A percentile compares a stretch with the other conserved stretches of the same genome.
Conservation (phyloP, 768 basidiomycete species). For the Sistotremastrum suecicum region DNA sequence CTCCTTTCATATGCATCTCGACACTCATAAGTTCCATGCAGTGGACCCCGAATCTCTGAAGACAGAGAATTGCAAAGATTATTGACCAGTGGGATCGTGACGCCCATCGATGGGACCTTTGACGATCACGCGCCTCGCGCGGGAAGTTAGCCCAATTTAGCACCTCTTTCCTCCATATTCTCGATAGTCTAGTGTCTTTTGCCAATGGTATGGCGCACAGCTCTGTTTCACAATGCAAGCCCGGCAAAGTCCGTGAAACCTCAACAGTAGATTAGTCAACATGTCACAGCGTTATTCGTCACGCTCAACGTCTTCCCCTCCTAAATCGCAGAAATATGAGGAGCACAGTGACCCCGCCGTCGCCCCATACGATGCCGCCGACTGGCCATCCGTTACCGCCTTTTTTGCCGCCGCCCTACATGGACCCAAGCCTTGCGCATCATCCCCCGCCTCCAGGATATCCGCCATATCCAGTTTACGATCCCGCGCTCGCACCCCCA, state of each 20-base stretch:
- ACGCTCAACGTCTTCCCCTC: too few species aligned
- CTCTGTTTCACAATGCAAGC: not conserved
- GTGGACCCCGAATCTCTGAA: not conserved
- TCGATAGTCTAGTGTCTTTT: not conserved
- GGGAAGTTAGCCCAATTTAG: not conserved
- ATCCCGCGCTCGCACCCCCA: not conserved
- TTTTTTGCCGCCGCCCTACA: too few species aligned
- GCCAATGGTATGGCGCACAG: not conserved
- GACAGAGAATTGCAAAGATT: slow-evolving; percentile 1
- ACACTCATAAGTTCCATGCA: not conserved
- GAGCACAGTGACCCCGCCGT: too few species aligned
- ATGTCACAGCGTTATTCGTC: too few species aligned
- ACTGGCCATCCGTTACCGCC: too few species aligned
- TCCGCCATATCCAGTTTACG: not conserved
- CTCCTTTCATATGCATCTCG: not conserved
- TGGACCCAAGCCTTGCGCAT: not conserved
- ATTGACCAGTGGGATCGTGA: slow-evolving; percentile 4
- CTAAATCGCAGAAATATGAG: too few species aligned
- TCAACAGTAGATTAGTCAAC: not conserved
- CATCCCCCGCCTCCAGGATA: not conserved
- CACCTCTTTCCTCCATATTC: not conserved
- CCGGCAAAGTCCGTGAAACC: not conserved
- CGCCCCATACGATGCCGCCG: too few species aligned
- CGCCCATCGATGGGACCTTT: not conserved
- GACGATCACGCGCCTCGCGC: not conserved